A percentile compares a stretch with the other conserved stretches of the same genome.
Evolutionary conservation across 106 monocot species (phyloP).

Genomic region (Iris macrosiphon): DNA sequence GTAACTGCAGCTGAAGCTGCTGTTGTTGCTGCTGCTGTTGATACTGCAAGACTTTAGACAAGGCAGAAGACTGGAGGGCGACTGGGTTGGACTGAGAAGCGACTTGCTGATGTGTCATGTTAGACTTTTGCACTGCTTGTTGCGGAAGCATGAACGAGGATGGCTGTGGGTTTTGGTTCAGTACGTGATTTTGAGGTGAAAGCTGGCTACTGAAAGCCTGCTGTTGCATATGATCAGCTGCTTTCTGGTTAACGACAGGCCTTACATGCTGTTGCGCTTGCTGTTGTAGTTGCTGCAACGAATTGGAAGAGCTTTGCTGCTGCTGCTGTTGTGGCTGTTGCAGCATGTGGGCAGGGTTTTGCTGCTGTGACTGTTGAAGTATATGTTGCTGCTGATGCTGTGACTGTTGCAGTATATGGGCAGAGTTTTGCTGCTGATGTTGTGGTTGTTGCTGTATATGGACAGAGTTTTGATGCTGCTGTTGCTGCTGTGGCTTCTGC

Average conservation of each 20-base stretch:
- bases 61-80: slow-evolving; percentile 18
- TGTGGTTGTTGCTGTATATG: slow-evolving; percentile 6
- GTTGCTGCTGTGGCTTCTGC: slow-evolving; percentile 21
- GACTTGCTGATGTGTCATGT: slow-evolving; percentile 16
- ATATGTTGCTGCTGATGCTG: too few relatives aligned
- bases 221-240: slow-evolving; percentile 32
- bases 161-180: slow-evolving; percentile 42
- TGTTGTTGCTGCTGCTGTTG: slow-evolving; percentile 63
- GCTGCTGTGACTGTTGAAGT: too few relatives aligned
- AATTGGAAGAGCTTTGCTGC: slow-evolving; percentile 6
- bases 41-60: slow-evolving; percentile 29
- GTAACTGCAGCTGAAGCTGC: slow-evolving; percentile 58
- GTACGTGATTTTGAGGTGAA: slow-evolving; percentile 20
- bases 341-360: too few relatives aligned
- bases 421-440: too few relatives aligned
- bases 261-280: slow-evolving; percentile 23
- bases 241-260: slow-evolving; percentile 12
- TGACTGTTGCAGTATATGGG: too few relatives aligned
- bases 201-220: slow-evolving; percentile 11
- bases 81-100: slow-evolving; percentile 3
- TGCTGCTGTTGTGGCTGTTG: too few relatives aligned
- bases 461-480: neutral
- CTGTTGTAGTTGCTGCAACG: slow-evolving; percentile 10
- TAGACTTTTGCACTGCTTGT: slow-evolving; percentile 23
- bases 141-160: slow-evolving; percentile 26